Evolutionary conservation across 768 basidiomycete species (phyloP).

Genomic region (Gautieria morchelliformis): DNA sequence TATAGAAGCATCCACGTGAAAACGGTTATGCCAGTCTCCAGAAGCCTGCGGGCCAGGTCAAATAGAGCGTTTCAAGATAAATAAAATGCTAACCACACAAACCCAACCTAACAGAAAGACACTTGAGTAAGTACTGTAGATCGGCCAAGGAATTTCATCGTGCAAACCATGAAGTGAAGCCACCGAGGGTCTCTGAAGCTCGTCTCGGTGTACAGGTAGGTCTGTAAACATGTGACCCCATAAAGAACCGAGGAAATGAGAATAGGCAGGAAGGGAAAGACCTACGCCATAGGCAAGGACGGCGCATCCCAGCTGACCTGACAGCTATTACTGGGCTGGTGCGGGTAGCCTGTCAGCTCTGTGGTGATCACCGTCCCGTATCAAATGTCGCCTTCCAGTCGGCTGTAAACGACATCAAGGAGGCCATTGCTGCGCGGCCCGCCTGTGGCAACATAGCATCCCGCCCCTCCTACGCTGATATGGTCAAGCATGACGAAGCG

Average conservation of each 20-base stretch:
- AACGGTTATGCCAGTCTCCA: neutral
- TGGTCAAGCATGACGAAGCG: too few relatives aligned
- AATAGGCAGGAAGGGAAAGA: too few relatives aligned
- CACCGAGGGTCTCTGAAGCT: neutral
- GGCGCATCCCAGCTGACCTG: too few relatives aligned
- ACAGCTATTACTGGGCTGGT: too few relatives aligned
- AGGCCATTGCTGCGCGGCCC: too few relatives aligned
- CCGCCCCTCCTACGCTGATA: too few relatives aligned
- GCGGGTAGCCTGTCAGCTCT: too few relatives aligned
- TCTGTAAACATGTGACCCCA: neutral
- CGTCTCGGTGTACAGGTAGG: neutral
- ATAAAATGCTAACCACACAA: neutral
- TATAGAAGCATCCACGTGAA: conserved; percentile 2
- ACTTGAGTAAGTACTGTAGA: neutral
- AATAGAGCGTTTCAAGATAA: neutral
- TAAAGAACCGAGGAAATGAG: neutral
- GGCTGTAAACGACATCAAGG: too few relatives aligned
- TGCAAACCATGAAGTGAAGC: neutral
- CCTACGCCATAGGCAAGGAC: too few relatives aligned
- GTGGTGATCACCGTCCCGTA: too few relatives aligned
- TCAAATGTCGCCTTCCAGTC: too few relatives aligned
- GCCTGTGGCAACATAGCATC: too few relatives aligned
- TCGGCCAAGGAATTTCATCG: neutral
- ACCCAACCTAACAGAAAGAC: neutral
- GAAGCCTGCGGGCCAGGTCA: neutral